Evolutionary conservation across 2,329 filamentous ascomycete genomes (phyloP), one percentile per base, ranked within the genome.

Genomic region (Venturia nashicola): DNA sequence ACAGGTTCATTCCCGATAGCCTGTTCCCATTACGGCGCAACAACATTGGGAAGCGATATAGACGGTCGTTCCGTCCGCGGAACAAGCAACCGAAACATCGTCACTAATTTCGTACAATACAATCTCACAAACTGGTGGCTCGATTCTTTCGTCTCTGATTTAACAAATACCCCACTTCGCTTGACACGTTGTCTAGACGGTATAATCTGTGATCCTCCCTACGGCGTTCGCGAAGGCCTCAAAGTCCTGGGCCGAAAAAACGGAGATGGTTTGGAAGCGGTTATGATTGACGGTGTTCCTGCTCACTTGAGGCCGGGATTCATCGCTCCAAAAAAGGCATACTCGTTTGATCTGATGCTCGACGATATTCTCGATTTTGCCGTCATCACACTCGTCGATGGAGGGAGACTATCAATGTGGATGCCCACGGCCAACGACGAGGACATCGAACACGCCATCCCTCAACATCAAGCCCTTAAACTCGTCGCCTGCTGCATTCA

Each of bases 191-290:
- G 87, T 68, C 85, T 97, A 65, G 92, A 99, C 74, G 92, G 90
- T 4, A 96, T 99, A 65, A 81, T 97, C 7, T 97, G 92, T 70
- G 94, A 99, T 76, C 94, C 94, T 20, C 94, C 94, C 0, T 99
- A 99, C 72, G 94, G 94, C 2, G 91, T 99, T 6, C 83, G 94
- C 59, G 94, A 99, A 75, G 94, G 94, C 0, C 76, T 97, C 65
- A 89, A 89, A 70, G 93, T 99, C 1, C 80, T 99, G 0, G 94
- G 94, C 0, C 82, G 84, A 63, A 85, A 87, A 67, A 86, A 94
- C 69, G 77, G 77, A 6, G 76, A 70, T 48, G 72, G 73, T 11
- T 79, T 79, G 61, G 79, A 80, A 63, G 77, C 79, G 70, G 79
- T 89, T 1, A 78, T 90, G 39, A 83, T 88, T 65, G 84, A 90